phyloP scores from a whole-genome alignment of 306 rosid species.

The Castanea crenata region DNA sequence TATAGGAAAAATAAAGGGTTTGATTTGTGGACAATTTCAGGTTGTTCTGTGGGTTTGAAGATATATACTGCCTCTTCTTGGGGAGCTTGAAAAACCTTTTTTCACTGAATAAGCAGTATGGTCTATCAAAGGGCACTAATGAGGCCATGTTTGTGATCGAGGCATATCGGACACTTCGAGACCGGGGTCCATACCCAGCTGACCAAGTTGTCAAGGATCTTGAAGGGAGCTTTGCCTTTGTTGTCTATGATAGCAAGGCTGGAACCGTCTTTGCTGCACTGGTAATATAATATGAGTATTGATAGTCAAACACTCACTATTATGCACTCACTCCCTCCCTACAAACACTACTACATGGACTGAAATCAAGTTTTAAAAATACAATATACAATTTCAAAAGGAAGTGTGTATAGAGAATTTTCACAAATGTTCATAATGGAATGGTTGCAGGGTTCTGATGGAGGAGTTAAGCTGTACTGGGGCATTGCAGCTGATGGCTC shows the following conservation, averaged over 20 bases:
- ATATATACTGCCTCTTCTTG: conserved; percentile 76
- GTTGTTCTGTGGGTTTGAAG: conserved; percentile 86
- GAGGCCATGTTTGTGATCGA: conserved; percentile 93
- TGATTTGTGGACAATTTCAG: conserved; percentile 30
- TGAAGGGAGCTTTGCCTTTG: conserved; percentile 95
- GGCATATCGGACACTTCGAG: conserved; percentile 87
- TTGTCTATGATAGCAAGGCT: conserved; percentile 85
- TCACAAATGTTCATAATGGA: not conserved
- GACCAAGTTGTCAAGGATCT: conserved; percentile 94
- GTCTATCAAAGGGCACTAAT: conserved; percentile 56
- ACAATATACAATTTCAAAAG: too few species aligned
- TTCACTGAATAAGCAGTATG: conserved; percentile 66
- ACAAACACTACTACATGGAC: too few species aligned
- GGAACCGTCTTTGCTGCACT: conserved; percentile 89
- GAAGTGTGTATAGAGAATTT: not conserved
- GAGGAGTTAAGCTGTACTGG: conserved; percentile 89
- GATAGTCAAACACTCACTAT: too few species aligned
- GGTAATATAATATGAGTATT: conserved; percentile 32
- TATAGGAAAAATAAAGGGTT: not conserved
- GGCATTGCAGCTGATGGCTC: conserved; percentile 97
- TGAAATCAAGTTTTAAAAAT: too few species aligned
- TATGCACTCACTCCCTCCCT: too few species aligned
- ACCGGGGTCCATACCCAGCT: conserved; percentile 95
- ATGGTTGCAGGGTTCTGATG: conserved; percentile 81
- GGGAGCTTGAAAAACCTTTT: conserved; percentile 81